Percentiles rank a stretch among this genome's conserved stretches.
These are phyloP conservation scores for Lupinus albus DNA, from an alignment of 306 rosid genomes.

Conservation along the genomic window DNA sequence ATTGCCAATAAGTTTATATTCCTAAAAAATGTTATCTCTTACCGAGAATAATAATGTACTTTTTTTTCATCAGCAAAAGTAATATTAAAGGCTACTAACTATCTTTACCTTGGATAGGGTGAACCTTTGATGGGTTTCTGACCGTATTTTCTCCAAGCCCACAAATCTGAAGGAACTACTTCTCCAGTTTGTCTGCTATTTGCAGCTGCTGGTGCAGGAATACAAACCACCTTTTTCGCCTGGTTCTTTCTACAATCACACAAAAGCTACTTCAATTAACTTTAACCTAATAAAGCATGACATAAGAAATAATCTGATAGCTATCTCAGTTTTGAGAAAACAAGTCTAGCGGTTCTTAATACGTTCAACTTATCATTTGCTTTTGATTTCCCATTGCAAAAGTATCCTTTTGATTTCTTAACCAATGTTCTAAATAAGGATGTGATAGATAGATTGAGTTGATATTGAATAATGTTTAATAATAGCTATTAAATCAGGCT, in stretches of 20 bases:
- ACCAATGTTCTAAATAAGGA: background rate
- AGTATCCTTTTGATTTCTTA: too few relatives aligned
- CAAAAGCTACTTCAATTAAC: background rate
- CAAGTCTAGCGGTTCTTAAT: too few relatives aligned
- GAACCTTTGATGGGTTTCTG: constrained; percentile 99
- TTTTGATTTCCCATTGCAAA: too few relatives aligned
- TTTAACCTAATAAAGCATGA: background rate
- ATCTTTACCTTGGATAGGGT: constrained; percentile 83
- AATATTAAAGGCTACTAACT: constrained; percentile 29
- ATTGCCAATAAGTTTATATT: background rate
- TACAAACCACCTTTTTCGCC: constrained; percentile 85
- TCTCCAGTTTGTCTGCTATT: constrained; percentile 90
- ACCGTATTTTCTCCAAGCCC: constrained; percentile 99
- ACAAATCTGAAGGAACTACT: constrained; percentile 94
- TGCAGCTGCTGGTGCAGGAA: constrained; percentile 92
- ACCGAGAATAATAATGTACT: constrained; percentile 8
- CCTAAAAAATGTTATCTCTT: constrained; percentile 5
- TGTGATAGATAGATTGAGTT: background rate
- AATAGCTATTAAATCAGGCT: background rate
- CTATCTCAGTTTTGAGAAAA: too few relatives aligned
- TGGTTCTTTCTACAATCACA: constrained; percentile 69
- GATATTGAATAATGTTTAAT: background rate
- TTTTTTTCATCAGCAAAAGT: too few relatives aligned
- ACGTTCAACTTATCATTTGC: too few relatives aligned
- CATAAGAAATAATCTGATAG: background rate